Evolutionary conservation across 2,329 filamentous ascomycete species (phyloP).

Genomic region (Talaromyces marneffei): DNA sequence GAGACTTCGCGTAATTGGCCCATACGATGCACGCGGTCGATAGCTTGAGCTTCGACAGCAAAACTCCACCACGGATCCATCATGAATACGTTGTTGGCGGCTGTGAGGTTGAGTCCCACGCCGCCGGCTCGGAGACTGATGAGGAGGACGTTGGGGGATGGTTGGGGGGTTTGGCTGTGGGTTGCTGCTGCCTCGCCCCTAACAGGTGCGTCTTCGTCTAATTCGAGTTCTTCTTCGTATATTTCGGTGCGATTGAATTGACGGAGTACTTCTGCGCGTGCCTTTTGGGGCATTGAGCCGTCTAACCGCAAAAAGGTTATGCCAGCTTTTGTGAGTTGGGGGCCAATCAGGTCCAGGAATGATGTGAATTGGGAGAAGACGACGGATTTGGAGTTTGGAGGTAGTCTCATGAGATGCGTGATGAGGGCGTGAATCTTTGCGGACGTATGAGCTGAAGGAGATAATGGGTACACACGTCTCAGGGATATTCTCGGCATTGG

Average conservation of each 20-base stretch:
- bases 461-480: constrained; percentile 58
- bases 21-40: constrained; percentile 96
- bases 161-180: constrained; percentile 8
- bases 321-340: constrained; percentile 64
- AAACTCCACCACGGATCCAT: constrained; percentile 99
- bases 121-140: constrained; percentile 85
- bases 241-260: constrained; percentile 57
- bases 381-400: constrained; percentile 74
- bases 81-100: constrained; percentile 87
- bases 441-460: constrained; percentile 54
- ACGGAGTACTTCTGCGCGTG: constrained; percentile 68
- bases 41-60: constrained; percentile 91
- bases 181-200: constrained; percentile 15
- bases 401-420: constrained; percentile 64
- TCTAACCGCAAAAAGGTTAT: constrained; percentile 84
- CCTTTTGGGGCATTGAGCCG: constrained; percentile 81
- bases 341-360: constrained; percentile 85
- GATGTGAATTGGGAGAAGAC: constrained; percentile 98
- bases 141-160: constrained; percentile 56
- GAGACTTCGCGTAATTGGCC: constrained; percentile 81
- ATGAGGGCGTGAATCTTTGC: constrained; percentile 83
- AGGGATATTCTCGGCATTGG: constrained; percentile 52
- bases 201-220: constrained; percentile 26
- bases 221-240: constrained; percentile 31
- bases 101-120: constrained; percentile 87